A percentile compares a stretch with the other conserved stretches of the same genome.
These are phyloP conservation scores for Straminergon stramineum DNA, from an alignment of 225 moss, liverwort and hornwort species.

Conservation along the genomic window DNA sequence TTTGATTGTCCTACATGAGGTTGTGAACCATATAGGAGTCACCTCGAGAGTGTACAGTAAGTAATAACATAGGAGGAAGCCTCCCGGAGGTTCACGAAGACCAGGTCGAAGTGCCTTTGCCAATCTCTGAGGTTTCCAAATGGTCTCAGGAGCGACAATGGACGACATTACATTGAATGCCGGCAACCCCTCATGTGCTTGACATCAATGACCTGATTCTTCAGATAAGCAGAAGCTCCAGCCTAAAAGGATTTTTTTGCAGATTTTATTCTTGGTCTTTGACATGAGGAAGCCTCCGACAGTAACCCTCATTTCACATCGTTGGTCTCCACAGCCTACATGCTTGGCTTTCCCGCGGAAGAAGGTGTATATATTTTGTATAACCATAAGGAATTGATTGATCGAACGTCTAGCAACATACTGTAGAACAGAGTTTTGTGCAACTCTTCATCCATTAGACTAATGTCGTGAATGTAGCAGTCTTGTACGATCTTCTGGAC, in stretches of 20 bases:
- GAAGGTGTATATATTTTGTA: background rate
- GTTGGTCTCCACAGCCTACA: background rate
- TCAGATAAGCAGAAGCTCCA: slow-evolving; percentile 66
- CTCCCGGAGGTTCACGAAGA: background rate
- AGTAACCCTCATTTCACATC: background rate
- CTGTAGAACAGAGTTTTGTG: background rate
- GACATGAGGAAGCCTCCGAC: slow-evolving; percentile 27
- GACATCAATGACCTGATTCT: slow-evolving; percentile 58
- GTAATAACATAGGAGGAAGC: background rate
- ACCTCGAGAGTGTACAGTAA: background rate
- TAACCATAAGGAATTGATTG: background rate
- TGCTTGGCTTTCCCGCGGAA: background rate
- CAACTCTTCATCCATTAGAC: background rate
- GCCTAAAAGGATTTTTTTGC: slow-evolving; percentile 33
- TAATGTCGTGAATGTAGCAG: background rate
- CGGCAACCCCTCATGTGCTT: slow-evolving; percentile 51
- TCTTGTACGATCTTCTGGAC: background rate
- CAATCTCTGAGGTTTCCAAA: background rate
- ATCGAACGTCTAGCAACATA: background rate
- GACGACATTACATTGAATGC: background rate
- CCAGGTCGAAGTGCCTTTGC: background rate
- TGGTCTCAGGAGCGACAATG: background rate
- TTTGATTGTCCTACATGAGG: slow-evolving; percentile 55
- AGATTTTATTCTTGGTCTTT: slow-evolving; percentile 58
- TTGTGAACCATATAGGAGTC: slow-evolving; percentile 71